Evolutionary conservation across 129 eudicot genomes (phyloP).

Genomic region (Centrapalus pauciflorus): DNA sequence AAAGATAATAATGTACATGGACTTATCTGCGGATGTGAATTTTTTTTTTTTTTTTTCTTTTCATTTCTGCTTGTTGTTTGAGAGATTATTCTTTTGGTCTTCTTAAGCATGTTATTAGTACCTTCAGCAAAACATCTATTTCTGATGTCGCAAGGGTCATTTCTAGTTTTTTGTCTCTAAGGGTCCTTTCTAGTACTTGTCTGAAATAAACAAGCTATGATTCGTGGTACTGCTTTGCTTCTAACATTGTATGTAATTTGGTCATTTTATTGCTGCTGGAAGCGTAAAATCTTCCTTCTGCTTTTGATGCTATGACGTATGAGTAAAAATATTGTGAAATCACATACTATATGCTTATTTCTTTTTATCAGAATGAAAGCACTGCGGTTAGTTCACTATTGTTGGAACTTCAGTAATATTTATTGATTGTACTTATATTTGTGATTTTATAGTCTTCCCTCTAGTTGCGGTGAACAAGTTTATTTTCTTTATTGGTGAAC

Average conservation of each 20-base stretch:
- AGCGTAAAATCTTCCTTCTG: too few relatives aligned
- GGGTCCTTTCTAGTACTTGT: neutral
- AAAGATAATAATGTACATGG: neutral
- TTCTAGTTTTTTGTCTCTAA: neutral
- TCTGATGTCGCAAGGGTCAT: too few relatives aligned
- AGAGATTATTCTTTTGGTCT: neutral
- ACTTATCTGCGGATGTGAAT: neutral
- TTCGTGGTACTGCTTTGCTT: neutral
- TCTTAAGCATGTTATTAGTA: neutral
- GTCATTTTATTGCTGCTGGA: neutral
- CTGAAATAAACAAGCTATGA: neutral
- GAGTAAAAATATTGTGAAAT: neutral
- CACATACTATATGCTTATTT: neutral
- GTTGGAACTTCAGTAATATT: neutral
- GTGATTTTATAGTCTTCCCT: neutral
- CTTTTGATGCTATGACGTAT: too few relatives aligned
- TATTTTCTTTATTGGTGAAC: neutral
- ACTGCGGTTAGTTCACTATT: neutral
- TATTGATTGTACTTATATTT: neutral
- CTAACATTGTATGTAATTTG: neutral
- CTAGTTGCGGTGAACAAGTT: neutral
- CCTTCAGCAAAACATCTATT: neutral
- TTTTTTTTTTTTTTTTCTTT: neutral
- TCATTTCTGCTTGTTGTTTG: neutral
- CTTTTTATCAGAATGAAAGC: too few relatives aligned